phyloP scores from a whole-genome alignment of 129 eudicot species.

The Sambucus nigra region DNA sequence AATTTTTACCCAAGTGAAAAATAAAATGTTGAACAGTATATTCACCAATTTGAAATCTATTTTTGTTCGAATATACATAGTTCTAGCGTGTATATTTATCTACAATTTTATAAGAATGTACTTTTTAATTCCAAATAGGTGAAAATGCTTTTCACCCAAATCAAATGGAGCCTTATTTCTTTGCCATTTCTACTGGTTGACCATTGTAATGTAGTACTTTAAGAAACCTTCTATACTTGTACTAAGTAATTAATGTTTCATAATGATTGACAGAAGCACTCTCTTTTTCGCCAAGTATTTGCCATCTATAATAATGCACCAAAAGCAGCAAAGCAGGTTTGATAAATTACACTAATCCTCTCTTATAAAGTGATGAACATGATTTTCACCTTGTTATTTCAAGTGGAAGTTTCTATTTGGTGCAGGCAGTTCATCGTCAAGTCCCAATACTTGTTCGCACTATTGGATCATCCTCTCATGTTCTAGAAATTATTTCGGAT shows the following conservation, averaged over 20 bases:
- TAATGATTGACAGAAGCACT: conserved; percentile 70
- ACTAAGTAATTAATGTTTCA: background rate
- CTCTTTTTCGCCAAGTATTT: conserved; percentile 80
- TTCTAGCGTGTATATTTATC: no score
- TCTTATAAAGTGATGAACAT: background rate
- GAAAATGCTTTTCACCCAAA: no score
- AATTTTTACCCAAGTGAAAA: no score
- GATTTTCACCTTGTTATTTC: conserved; percentile 2
- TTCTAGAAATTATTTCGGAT: conserved; percentile 79
- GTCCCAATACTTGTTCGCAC: conserved; percentile 90
- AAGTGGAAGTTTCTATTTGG: conserved; percentile 12
- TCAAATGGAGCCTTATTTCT: no score
- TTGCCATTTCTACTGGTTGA: background rate
- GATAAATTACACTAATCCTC: conserved; percentile 10
- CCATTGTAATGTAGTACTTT: conserved; percentile 2
- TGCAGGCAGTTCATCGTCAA: conserved; percentile 76
- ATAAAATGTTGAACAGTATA: no score
- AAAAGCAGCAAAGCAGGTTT: conserved; percentile 72
- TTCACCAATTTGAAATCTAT: no score
- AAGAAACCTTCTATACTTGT: background rate
- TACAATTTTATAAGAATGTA: no score
- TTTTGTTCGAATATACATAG: no score
- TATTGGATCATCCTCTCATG: conserved; percentile 78
- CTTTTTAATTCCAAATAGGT: no score
- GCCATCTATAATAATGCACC: conserved; percentile 52